These are phyloP conservation scores for Diaporthe batatas DNA, from an alignment of 2,329 filamentous ascomycete genomes.

Conservation along the genomic window DNA sequence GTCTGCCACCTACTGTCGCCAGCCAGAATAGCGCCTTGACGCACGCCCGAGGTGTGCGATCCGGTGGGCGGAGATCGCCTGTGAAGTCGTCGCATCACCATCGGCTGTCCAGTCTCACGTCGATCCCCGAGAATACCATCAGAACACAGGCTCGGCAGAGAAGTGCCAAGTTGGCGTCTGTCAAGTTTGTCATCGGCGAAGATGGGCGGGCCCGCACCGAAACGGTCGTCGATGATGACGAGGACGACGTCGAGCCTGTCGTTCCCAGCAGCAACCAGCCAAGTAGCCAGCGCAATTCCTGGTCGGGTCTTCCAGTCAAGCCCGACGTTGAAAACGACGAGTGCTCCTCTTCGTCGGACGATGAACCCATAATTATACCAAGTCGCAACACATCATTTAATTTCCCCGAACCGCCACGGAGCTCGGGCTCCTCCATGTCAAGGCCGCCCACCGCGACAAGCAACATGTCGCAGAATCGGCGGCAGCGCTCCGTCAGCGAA, in stretches of 20 bases:
- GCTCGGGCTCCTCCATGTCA: slow-evolving; percentile 33
- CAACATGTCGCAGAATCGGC: slow-evolving; percentile 44
- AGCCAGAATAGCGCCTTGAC: slow-evolving; percentile 50
- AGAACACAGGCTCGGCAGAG: slow-evolving; percentile 59
- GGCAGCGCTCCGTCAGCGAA: slow-evolving; percentile 37
- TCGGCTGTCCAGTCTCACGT: slow-evolving; percentile 65
- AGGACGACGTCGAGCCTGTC: slow-evolving; percentile 50
- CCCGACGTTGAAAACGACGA: slow-evolving; percentile 48
- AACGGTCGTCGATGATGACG: slow-evolving; percentile 60
- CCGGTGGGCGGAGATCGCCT: slow-evolving; percentile 65
- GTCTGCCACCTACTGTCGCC: slow-evolving; percentile 5
- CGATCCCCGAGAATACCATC: slow-evolving; percentile 66
- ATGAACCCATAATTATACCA: slow-evolving; percentile 75
- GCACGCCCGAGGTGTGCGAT: slow-evolving; percentile 50
- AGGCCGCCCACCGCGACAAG: slow-evolving; percentile 46
- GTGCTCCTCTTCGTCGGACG: slow-evolving; percentile 71
- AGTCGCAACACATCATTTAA: slow-evolving; percentile 72
- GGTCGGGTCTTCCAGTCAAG: slow-evolving; percentile 11
- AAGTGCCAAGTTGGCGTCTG: slow-evolving; percentile 57
- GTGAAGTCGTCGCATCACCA: slow-evolving; percentile 61
- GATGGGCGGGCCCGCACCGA: slow-evolving; percentile 70
- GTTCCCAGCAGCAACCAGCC: slow-evolving; percentile 53
- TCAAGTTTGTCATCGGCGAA: slow-evolving; percentile 75
- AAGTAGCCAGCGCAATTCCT: slow-evolving; percentile 23
- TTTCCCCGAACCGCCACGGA: slow-evolving; percentile 62